These are phyloP conservation scores for Lachnellula hyalina DNA, from an alignment of 2,329 filamentous ascomycete genomes.

Conservation along the genomic window DNA sequence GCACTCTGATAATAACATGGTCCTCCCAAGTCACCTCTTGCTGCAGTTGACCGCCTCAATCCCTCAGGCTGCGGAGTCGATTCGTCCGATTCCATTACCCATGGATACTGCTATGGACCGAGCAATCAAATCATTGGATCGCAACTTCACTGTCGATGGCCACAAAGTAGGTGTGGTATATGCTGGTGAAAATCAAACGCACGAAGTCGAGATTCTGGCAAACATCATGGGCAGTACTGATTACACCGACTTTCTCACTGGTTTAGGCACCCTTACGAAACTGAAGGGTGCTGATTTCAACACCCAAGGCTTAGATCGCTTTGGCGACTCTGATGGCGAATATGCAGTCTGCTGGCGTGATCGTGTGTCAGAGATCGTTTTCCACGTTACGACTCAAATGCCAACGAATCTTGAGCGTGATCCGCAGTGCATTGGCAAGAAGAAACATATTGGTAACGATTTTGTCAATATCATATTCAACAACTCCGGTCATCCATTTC, in stretches of 20 bases:
- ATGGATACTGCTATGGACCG: constrained; percentile 49
- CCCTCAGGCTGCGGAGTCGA: constrained; percentile 50
- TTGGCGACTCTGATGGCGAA: constrained; percentile 73
- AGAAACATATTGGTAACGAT: constrained; percentile 93
- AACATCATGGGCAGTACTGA: constrained; percentile 84
- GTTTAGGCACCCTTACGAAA: constrained; percentile 74
- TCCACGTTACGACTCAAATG: constrained; percentile 97
- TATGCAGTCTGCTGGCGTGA: constrained; percentile 94
- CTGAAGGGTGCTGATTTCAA: constrained; percentile 85
- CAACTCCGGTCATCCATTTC: constrained; percentile 83
- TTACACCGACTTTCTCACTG: constrained; percentile 79
- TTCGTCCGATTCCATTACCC: constrained; percentile 72
- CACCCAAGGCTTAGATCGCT: constrained; percentile 80
- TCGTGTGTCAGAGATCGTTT: constrained; percentile 89
- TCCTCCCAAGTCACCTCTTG: constrained; percentile 69
- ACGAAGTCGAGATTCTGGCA: constrained; percentile 77
- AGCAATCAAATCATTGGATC: constrained; percentile 77
- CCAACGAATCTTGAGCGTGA: constrained; percentile 77
- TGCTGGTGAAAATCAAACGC: constrained; percentile 77
- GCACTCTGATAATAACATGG: constrained; percentile 49
- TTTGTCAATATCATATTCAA: constrained; percentile 99
- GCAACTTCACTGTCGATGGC: constrained; percentile 83
- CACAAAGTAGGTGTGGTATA: constrained; percentile 96
- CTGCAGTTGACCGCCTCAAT: constrained; percentile 63
- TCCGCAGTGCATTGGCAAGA: constrained; percentile 74